A percentile compares a stretch with the other conserved stretches of the same genome.
Conservation (phyloP, 2,329 filamentous ascomycete genomes). For the Pyrenophora tritici-repentis region DNA sequence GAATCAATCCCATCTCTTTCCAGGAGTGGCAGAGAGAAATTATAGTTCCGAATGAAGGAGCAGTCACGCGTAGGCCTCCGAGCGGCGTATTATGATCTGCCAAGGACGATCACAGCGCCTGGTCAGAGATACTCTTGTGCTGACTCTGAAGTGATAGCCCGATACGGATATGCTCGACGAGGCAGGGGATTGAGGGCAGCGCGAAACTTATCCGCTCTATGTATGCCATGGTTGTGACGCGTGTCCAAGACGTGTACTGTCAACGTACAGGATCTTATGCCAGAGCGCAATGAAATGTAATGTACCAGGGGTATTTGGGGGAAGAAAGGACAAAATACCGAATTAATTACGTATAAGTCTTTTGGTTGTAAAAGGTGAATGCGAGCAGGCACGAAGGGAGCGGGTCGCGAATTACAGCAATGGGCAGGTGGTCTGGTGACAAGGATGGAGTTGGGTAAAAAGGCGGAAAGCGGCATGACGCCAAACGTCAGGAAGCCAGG, state of each 20-base stretch:
- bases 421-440: constrained; percentile 7
- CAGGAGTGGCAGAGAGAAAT: not conserved
- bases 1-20: not conserved
- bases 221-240: no score
- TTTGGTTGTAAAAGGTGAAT: no score
- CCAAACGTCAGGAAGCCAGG: constrained; percentile 9
- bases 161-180: no score
- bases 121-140: not conserved
- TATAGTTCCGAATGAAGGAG: not conserved
- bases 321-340: no score
- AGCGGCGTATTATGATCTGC: not conserved
- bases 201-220: no score
- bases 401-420: constrained; percentile 5
- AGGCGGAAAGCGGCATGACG: constrained; percentile 11
- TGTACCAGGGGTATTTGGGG: not conserved
- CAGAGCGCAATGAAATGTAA: no score
- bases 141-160: no score
- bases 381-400: no score
- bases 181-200: no score
- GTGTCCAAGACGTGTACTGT: no score
- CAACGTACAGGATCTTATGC: no score
- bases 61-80: constrained; percentile 1
- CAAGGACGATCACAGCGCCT: not conserved
- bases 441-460: constrained; percentile 1
- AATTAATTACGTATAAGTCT: no score